A percentile compares a stretch with the other conserved stretches of the same genome.
Evolutionary conservation across 192 early-diverging fungal genomes (phyloP).

Genomic region (Coemansia sp.): DNA sequence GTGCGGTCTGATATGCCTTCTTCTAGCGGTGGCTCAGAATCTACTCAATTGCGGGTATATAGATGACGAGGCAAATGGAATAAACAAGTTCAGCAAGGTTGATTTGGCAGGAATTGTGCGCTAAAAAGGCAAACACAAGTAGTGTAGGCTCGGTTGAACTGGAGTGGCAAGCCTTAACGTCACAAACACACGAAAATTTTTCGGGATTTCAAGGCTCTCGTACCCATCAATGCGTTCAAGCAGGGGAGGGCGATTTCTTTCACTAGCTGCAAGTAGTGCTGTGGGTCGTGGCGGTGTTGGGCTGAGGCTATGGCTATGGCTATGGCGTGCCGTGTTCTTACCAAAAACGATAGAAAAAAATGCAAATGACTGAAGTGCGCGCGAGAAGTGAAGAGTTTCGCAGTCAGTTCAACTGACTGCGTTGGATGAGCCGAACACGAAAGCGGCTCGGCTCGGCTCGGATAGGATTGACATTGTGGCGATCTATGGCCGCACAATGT

Average conservation of each 20-base stretch:
- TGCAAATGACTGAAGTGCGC: not conserved
- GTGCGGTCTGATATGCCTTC: not conserved
- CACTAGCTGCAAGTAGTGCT: not conserved
- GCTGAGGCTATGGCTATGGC: not conserved
- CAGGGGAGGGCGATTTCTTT: constrained; percentile 3
- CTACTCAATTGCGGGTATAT: constrained; percentile 1
- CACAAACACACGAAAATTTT: not conserved
- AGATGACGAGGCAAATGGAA: not conserved
- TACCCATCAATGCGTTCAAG: constrained; percentile 24
- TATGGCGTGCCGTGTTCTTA: constrained; percentile 3
- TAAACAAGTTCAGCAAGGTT: not conserved
- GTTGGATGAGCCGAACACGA: not conserved
- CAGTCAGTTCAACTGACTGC: not conserved
- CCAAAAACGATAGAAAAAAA: not conserved
- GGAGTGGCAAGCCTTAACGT: not conserved
- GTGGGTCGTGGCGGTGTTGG: not conserved
- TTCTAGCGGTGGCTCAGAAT: not conserved
- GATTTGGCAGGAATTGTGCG: not conserved
- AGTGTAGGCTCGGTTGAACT: not conserved
- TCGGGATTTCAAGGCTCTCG: not conserved
- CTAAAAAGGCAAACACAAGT: not conserved
- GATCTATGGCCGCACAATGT: not conserved
- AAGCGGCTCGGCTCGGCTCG: not conserved
- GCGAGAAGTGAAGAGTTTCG: not conserved
- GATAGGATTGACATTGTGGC: not conserved